Conservation (phyloP, 495 filamentous ascomycete genomes). For the Neurospora sp. region DNA sequence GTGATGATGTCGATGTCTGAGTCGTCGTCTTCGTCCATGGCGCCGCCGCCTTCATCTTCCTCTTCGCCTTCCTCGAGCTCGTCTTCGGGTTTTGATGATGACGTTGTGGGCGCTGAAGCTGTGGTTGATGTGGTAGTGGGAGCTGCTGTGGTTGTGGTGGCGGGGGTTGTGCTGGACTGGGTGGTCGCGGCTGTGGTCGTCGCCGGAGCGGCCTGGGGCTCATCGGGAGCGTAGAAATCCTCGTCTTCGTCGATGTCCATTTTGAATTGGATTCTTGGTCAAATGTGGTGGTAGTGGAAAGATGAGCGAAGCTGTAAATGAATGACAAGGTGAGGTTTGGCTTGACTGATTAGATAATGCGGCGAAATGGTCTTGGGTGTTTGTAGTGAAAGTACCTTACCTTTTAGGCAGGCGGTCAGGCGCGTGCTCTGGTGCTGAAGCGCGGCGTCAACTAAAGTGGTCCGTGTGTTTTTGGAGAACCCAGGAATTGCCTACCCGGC, state of each 20-base stretch:
- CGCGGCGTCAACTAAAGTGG: conserved; percentile 3
- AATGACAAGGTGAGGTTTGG: conserved; percentile 15
- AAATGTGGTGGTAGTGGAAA: background rate
- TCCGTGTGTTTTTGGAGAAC: background rate
- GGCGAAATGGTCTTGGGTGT: background rate
- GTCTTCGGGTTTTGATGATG: conserved; percentile 18
- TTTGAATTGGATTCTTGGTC: conserved; percentile 1
- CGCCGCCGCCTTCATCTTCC: conserved; percentile 55
- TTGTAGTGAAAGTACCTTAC: background rate
- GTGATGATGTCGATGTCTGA: conserved; percentile 89
- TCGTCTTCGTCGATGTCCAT: conserved; percentile 66
- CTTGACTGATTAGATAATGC: conserved; percentile 17
- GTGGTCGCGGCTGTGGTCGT: conserved; percentile 6
- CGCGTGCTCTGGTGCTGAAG: background rate
- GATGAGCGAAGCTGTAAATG: background rate
- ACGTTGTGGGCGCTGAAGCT: conserved; percentile 1
- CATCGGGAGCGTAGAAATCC: conserved; percentile 54
- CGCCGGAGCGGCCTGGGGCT: conserved; percentile 23
- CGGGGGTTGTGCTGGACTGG: background rate
- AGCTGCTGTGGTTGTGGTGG: background rate
- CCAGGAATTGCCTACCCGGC: background rate
- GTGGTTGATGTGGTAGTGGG: background rate
- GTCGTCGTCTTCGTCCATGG: conserved; percentile 55
- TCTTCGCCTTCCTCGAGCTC: conserved; percentile 51
- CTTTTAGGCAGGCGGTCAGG: conserved; percentile 19